Base-by-base conservation (phyloP, 2,329 filamentous ascomycete genomes). In the Mycosphaerelloides madeirae region DNA sequence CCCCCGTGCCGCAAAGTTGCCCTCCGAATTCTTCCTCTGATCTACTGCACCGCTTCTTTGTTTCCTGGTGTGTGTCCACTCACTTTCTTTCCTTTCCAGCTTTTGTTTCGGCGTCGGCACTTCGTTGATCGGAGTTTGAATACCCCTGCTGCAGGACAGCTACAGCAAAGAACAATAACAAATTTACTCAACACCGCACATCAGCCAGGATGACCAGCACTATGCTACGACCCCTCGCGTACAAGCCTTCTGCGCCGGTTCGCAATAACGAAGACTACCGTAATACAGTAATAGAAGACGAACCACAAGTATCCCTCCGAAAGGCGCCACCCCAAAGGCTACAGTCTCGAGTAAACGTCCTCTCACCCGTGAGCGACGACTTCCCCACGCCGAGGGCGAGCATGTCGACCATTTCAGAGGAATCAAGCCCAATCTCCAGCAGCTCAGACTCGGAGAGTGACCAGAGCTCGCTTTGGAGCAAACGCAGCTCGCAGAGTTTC, bases 401-500 rank as follows among this genome's bases (percentile, higher is more conserved):
- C 41, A 35, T 34, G 45, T 43, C 43, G 47, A 29, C 48, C 45
- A 13, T 29, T 50, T n/a, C 29, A 50, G 36, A 49, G 9, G 47
- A 56, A 64, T 82, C 81, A 61, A 74, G 84, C 60, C 72, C 80
- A 31, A 80, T 79, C 38, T 78, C 80, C 36, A 49, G 49, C 45
- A 74, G 79, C 60, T 72, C 81, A 44, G 76, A 81, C 31, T 79
- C 78, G 16, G 57, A 58, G 12, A 64, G 62, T 15, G 63, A 64
- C 34, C 46, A 53, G 12, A 61, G 60, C 36, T 65, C 62, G 3
- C 50, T 61, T 51, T 82, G 84, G 85, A 82, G 66, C 49, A 74
- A 80, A 56, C 72, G 77, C 63, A 83, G 83, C 54, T 79, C 80
- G 56, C 86, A 79, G 55, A 83, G 87, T 53, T 91, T 91, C 58